Evolutionary conservation across 352 stramenopile genomes (phyloP).

Genomic region (Chrysophaeum taylorii): DNA sequence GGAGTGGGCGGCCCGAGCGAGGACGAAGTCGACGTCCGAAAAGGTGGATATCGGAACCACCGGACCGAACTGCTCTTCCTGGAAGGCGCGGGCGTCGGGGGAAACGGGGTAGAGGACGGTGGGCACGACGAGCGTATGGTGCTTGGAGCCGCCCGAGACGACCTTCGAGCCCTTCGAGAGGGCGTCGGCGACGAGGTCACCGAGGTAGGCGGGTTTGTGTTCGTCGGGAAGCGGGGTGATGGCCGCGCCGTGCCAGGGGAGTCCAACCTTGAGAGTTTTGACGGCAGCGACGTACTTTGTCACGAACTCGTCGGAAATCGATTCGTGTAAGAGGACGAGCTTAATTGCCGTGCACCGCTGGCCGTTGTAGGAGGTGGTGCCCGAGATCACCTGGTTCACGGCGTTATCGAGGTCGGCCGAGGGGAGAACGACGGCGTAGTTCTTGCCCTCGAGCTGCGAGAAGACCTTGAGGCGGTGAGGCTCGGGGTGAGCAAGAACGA

Average conservation of each 20-base stretch:
- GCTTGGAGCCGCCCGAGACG: constrained; percentile 41
- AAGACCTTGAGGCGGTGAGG: constrained; percentile 55
- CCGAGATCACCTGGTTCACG: constrained; percentile 42
- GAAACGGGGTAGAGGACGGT: constrained; percentile 45
- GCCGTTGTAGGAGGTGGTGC: constrained; percentile 52
- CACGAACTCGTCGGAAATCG: constrained; percentile 33
- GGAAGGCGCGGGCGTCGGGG: constrained; percentile 42
- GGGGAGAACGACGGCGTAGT: constrained; percentile 28
- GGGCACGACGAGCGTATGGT: constrained; percentile 54
- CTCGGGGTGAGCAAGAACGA: constrained; percentile 51
- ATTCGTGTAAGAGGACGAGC: constrained; percentile 45
- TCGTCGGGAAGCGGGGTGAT: constrained; percentile 45
- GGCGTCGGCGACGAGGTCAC: constrained; percentile 46
- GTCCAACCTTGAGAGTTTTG: constrained; percentile 37
- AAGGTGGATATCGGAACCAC: constrained; percentile 48
- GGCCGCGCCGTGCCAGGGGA: constrained; percentile 41
- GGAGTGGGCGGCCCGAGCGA: no score
- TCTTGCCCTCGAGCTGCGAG: constrained; percentile 58
- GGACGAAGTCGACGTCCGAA: constrained; percentile 39
- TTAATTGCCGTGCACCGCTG: constrained; percentile 59
- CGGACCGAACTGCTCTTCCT: constrained; percentile 58
- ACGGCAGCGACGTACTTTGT: constrained; percentile 33
- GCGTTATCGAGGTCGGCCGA: constrained; percentile 32
- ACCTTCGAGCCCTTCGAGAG: constrained; percentile 45
- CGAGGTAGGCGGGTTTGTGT: constrained; percentile 45